These are phyloP conservation scores for Croton setiger DNA, from an alignment of 441 rosid genomes.

Conservation along the genomic window DNA sequence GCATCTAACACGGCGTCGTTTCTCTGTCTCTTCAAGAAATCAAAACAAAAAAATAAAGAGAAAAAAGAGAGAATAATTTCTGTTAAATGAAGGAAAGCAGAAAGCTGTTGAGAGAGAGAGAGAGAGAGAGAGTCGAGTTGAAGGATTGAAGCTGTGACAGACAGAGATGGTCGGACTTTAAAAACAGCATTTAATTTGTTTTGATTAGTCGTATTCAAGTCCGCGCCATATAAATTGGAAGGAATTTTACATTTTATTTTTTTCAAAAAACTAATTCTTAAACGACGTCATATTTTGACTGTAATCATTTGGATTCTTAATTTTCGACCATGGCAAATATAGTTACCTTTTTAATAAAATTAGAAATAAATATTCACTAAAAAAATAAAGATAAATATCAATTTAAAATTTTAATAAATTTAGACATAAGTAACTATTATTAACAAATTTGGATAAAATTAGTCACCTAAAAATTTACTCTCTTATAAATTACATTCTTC, in stretches of 20 bases:
- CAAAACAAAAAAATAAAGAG: background rate
- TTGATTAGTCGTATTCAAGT: slow-evolving; percentile 20
- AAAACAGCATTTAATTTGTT: slow-evolving; percentile 12
- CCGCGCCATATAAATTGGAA: background rate
- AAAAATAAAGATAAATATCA: too few relatives aligned
- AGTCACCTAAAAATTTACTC: too few relatives aligned
- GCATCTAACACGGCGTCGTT: slow-evolving; percentile 25
- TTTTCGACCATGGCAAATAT: background rate
- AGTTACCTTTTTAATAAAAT: too few relatives aligned
- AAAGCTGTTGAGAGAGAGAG: background rate
- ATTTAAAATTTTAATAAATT: too few relatives aligned
- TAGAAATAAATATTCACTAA: too few relatives aligned
- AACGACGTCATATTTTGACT: background rate
- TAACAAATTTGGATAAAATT: too few relatives aligned
- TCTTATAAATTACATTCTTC: too few relatives aligned
- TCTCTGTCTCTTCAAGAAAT: background rate
- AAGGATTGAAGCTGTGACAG: slow-evolving; percentile 3
- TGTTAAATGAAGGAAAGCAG: background rate
- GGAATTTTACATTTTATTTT: too few relatives aligned
- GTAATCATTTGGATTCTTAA: background rate
- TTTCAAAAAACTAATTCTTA: too few relatives aligned
- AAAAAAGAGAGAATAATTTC: background rate
- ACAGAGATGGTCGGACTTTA: slow-evolving; percentile 11
- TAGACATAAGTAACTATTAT: too few relatives aligned
- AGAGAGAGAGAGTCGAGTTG: background rate